Evolutionary conservation across 2,329 filamentous ascomycete genomes (phyloP).

Genomic region (Cladobotryum protrusum): DNA sequence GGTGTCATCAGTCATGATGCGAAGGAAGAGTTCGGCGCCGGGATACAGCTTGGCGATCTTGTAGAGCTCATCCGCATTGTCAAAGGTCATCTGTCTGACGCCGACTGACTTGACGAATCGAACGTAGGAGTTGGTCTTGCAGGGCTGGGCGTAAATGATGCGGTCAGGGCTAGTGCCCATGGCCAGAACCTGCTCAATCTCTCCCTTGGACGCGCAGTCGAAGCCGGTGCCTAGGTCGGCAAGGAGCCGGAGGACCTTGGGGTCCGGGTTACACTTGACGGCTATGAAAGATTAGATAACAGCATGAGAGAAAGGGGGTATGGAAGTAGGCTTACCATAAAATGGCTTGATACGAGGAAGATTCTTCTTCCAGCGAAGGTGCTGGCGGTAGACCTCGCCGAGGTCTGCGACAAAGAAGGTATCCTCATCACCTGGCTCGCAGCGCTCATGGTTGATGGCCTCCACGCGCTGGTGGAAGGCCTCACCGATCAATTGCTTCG

Average conservation of each 20-base stretch:
- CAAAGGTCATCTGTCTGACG: constrained; percentile 98
- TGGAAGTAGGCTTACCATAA: constrained; percentile 59
- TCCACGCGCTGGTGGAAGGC: constrained; percentile 82
- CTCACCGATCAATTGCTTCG: constrained; percentile 79
- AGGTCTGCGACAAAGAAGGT: constrained; percentile 98
- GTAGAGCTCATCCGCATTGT: constrained; percentile 95
- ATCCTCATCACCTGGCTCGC: constrained; percentile 90
- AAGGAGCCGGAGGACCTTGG: constrained; percentile 80
- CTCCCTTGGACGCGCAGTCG: constrained; percentile 95
- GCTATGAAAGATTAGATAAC: constrained; percentile 43
- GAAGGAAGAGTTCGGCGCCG: constrained; percentile 82
- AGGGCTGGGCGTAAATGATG: constrained; percentile 98
- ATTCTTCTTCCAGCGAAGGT: constrained; percentile 95
- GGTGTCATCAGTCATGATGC: constrained; percentile 94
- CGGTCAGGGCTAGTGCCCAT: constrained; percentile 79
- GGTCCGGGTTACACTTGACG: constrained; percentile 98
- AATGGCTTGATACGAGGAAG: constrained; percentile 90
- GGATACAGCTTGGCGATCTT: constrained; percentile 94
- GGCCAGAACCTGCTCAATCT: constrained; percentile 86
- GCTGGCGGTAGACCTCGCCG: constrained; percentile 97
- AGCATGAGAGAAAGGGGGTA: background rate
- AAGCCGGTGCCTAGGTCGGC: constrained; percentile 87
- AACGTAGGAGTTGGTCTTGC: constrained; percentile 98
- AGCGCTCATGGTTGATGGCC: constrained; percentile 77
- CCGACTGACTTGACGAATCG: constrained; percentile 78